Evolutionary conservation across 139 green algal genomes (phyloP), one percentile per base, ranked within the genome.

Genomic region (Pleodorina starrii): DNA sequence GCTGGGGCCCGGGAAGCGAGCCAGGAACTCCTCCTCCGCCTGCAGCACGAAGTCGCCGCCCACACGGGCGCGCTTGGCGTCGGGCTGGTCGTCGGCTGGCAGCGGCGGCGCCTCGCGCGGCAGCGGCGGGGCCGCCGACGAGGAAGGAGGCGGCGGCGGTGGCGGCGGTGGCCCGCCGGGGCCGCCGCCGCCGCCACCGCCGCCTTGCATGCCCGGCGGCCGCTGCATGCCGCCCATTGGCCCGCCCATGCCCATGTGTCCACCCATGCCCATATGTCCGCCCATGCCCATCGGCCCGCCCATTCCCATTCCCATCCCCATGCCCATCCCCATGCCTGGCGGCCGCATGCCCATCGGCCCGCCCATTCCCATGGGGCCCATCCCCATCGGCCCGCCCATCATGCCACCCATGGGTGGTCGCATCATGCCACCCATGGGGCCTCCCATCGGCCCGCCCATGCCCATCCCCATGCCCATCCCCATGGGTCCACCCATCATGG

Each of bases 21-120:
- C 91, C 89, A 97, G 73, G 91, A 97, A 98, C 89, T 98, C 95
- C 48, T 97, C 95, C 89, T 98, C 96, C 2, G 93, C 81, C 60
- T 94, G 89, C 48, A 98, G 91, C 90, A 97, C 95, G 85, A 97
- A 96, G 43, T 97, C 93, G 46, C 85, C 90, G 0, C 35, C 83
- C 19, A 54, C 46, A 57, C 94, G 90, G 63, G 88, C 71, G 36
- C 93, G 85, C 91, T 97, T 96, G 81, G 93, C 82, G 6, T 95
- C 94, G 2, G 87, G 93, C 84, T 91, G 85, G 10, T 94, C 95
- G 4, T 91, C 92, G 1, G 93, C 88, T 43, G 92, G 88, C 29
- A 85, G 88, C 29, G 93, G 88, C 42, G 89, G 87, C 27, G 90
- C 78, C 27, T 91, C 92, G 17, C 83, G 80, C 7, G 84, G 88